A percentile compares a stretch with the other conserved stretches of the same genome.
Conservation (phyloP, 108 stramenopile genomes). For the Nitzschia palea region DNA sequence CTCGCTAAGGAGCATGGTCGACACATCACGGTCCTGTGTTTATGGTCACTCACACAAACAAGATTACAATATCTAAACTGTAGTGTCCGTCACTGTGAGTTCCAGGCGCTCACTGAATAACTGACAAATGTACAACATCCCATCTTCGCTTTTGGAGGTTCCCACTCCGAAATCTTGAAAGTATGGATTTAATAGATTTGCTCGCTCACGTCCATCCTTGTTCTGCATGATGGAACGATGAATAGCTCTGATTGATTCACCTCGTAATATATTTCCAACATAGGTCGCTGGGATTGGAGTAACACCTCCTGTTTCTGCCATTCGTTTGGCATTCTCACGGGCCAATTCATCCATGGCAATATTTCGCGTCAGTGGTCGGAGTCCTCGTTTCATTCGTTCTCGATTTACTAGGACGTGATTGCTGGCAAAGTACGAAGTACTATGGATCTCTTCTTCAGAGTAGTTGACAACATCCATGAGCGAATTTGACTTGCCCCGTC, state of each 20-base stretch:
- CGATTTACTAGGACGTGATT: conserved; percentile 46
- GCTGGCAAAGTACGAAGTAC: conserved; percentile 45
- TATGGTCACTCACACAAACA: no score
- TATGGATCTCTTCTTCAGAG: conserved; percentile 38
- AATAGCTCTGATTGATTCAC: conserved; percentile 39
- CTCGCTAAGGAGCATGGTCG: no score
- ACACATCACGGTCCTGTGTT: no score
- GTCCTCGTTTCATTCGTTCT: conserved; percentile 43
- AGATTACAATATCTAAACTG: no score
- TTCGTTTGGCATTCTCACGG: conserved; percentile 25
- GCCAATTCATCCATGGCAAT: conserved; percentile 40
- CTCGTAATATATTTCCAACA: conserved; percentile 40
- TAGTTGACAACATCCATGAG: conserved; percentile 28
- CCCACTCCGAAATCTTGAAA: conserved; percentile 49
- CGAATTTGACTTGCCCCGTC: conserved; percentile 29
- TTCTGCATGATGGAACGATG: conserved; percentile 34
- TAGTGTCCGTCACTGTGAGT: conserved; percentile 24
- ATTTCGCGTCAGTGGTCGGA: conserved; percentile 30
- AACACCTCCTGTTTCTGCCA: conserved; percentile 28
- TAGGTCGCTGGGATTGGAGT: conserved; percentile 27
- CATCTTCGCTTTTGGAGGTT: conserved; percentile 33
- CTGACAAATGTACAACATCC: conserved; percentile 41
- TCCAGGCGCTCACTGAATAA: conserved; percentile 43
- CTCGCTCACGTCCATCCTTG: conserved; percentile 32
- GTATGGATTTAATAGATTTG: conserved; percentile 36